Evolutionary conservation across 768 basidiomycete genomes (phyloP).

Genomic region (Tulasnella sp.): DNA sequence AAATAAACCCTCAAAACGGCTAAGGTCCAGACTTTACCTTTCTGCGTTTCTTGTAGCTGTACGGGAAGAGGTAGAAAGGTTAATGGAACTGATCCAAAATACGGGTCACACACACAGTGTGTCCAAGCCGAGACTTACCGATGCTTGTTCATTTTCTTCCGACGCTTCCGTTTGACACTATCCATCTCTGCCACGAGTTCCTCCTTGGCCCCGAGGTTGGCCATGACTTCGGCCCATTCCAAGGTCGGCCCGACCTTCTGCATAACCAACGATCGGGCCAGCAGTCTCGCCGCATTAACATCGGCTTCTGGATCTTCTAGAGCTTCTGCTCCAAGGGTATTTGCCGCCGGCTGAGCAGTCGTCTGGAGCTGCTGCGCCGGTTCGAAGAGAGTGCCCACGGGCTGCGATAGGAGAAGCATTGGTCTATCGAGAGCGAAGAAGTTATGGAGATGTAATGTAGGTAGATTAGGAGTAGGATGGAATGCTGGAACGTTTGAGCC

Average conservation of each 20-base stretch:
- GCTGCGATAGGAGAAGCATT: constrained; percentile 62
- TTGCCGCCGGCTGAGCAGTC: constrained; percentile 30
- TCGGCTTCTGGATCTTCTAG: constrained; percentile 55
- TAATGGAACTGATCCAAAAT: constrained; percentile 12
- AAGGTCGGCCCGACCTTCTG: constrained; percentile 57
- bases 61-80: constrained; percentile 19
- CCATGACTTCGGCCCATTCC: constrained; percentile 66
- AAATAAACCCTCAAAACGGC: neutral
- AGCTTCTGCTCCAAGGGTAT: constrained; percentile 29
- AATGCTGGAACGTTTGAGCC: constrained; percentile 15
- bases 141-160: constrained; percentile 97
- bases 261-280: constrained; percentile 70
- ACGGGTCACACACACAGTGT: neutral
- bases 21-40: constrained; percentile 47
- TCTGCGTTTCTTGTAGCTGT: constrained; percentile 84
- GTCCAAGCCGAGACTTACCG: constrained; percentile 57
- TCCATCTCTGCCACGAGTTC: constrained; percentile 62
- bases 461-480: constrained; percentile 53
- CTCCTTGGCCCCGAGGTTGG: constrained; percentile 56
- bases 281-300: constrained; percentile 71
- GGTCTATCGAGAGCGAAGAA: constrained; percentile 83
- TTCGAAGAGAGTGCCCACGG: constrained; percentile 54
- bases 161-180: constrained; percentile 76
- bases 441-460: constrained; percentile 69
- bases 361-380: constrained; percentile 26